These are phyloP conservation scores for Hirsutella thompsonii DNA, from an alignment of 2,329 filamentous ascomycete species.

Conservation along the genomic window DNA sequence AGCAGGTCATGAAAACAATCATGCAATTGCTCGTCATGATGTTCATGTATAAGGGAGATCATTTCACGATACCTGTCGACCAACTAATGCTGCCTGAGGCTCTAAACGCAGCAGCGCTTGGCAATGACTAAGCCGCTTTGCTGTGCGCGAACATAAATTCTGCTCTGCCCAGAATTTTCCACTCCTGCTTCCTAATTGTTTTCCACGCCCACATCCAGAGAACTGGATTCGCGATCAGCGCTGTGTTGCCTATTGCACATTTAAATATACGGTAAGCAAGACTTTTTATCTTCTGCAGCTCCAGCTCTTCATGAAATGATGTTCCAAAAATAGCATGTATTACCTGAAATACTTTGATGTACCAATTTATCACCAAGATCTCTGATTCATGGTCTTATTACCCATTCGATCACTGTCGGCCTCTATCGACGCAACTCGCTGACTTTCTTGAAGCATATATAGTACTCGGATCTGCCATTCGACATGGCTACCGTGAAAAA, in stretches of 20 bases:
- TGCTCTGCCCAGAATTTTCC: too few species aligned
- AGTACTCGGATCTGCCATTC: background rate
- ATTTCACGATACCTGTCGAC: too few species aligned
- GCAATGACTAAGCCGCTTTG: too few species aligned
- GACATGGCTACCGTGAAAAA: conserved; percentile 27
- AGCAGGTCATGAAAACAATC: too few species aligned
- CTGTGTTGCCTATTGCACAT: background rate
- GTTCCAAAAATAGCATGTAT: conserved; percentile 41
- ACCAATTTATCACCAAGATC: conserved; percentile 57
- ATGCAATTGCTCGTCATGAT: too few species aligned
- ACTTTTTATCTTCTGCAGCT: background rate
- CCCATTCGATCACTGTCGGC: background rate
- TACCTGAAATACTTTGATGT: conserved; percentile 46
- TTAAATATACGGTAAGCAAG: conserved; percentile 4
- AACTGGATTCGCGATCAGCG: background rate
- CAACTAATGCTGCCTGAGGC: too few species aligned
- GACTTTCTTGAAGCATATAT: background rate
- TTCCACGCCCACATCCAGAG: background rate
- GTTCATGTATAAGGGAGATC: too few species aligned
- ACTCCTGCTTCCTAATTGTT: too few species aligned
- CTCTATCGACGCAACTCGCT: background rate
- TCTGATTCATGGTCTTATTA: conserved; percentile 35
- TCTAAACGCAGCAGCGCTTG: too few species aligned
- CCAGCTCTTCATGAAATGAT: conserved; percentile 27
- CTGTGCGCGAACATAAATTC: too few species aligned